Percentiles rank a stretch among this genome's conserved stretches.
Conservation (phyloP, 2,329 filamentous ascomycete species). For the Apiospora rasikravindrae region DNA sequence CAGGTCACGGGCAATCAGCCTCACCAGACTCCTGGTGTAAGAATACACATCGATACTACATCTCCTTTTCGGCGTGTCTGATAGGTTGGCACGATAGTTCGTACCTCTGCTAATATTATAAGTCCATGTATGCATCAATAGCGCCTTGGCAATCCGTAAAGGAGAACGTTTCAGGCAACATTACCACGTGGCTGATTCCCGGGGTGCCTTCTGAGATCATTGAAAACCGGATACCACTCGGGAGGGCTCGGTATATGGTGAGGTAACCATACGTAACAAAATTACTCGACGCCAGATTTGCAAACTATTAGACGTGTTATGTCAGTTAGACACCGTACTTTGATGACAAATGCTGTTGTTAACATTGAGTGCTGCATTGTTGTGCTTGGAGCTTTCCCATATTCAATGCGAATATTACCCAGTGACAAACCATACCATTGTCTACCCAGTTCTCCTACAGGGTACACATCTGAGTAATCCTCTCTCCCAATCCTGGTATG, state of each 20-base stretch:
- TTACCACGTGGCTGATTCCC: background rate
- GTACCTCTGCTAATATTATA: background rate
- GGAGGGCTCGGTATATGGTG: background rate
- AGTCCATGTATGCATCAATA: background rate
- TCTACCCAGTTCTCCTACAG: too few relatives aligned
- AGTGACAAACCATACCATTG: background rate
- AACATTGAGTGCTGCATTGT: background rate
- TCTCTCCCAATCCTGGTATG: background rate
- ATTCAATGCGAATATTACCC: background rate
- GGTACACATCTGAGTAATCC: too few relatives aligned
- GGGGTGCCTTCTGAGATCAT: background rate
- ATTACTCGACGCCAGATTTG: background rate
- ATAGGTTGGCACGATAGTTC: background rate
- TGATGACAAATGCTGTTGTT: background rate
- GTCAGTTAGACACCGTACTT: too few relatives aligned
- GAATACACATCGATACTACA: background rate
- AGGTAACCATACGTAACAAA: background rate
- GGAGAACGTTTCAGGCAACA: background rate
- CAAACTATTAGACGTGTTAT: background rate
- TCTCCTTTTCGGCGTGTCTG: background rate
- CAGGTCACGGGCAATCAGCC: too few relatives aligned
- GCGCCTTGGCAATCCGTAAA: background rate
- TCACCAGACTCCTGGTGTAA: background rate
- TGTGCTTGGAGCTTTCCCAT: background rate
- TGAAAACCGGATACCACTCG: background rate